These are phyloP conservation scores for Phycomyces nitens DNA, from an alignment of 192 early-diverging fungal species.

Conservation along the genomic window DNA sequence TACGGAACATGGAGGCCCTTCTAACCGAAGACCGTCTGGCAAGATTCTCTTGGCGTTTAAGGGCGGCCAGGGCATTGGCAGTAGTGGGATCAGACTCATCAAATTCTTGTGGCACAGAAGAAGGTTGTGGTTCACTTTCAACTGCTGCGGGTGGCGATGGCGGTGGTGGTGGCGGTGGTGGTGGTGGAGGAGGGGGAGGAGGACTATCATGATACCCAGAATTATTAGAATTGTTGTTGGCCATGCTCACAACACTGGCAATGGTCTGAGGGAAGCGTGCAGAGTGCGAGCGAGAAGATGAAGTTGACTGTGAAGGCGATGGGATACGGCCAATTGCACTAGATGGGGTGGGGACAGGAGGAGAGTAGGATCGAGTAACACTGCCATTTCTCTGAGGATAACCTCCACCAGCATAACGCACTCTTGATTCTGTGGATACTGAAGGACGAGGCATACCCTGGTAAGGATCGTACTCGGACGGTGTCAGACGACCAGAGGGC, in stretches of 20 bases:
- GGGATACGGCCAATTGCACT: neutral
- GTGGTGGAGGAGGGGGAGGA: neutral
- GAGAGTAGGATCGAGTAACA: constrained; percentile 1
- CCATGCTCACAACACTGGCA: neutral
- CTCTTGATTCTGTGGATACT: constrained; percentile 2
- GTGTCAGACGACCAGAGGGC: constrained; percentile 1
- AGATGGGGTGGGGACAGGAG: neutral
- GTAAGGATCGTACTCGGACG: constrained; percentile 22
- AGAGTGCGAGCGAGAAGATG: neutral
- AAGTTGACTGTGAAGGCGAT: constrained; percentile 4
- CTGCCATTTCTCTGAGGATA: neutral
- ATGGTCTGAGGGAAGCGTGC: neutral
- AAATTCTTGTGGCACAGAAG: constrained; percentile 13
- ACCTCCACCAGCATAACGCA: neutral
- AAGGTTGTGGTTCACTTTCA: neutral
- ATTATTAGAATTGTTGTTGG: neutral
- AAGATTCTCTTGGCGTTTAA: constrained; percentile 37
- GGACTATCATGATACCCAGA: neutral
- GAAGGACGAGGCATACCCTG: constrained; percentile 24
- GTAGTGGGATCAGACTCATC: constrained; percentile 37
- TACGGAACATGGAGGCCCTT: constrained; percentile 28
- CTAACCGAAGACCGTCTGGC: constrained; percentile 36
- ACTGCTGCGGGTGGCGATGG: neutral
- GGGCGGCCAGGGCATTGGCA: constrained; percentile 30
- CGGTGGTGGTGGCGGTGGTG: constrained; percentile 1